Percentiles rank a stretch among this genome's conserved stretches.
Conservation (phyloP, 208 protist species). For the Trypanosoma congolense region DNA sequence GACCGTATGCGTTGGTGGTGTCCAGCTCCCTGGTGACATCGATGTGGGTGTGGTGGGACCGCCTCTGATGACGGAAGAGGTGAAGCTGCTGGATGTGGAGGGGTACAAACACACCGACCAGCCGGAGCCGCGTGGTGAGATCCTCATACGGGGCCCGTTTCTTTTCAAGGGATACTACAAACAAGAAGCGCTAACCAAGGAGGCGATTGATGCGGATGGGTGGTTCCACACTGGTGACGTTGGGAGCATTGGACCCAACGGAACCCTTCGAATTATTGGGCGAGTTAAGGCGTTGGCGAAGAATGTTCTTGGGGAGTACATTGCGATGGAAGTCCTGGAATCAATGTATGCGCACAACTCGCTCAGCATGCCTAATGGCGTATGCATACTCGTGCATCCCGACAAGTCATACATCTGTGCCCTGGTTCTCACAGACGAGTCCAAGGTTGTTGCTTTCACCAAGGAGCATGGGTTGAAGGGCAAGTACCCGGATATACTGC, state of each 20-base stretch:
- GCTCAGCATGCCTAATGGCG: constrained; percentile 21
- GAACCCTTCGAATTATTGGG: constrained; percentile 4
- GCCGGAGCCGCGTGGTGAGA: constrained; percentile 3
- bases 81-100: constrained; percentile 1
- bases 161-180: constrained; percentile 9
- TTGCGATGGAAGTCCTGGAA: constrained; percentile 47
- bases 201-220: background rate
- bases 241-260: constrained; percentile 6
- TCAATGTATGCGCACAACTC: constrained; percentile 22
- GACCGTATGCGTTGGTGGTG: constrained; percentile 31
- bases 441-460: constrained; percentile 21
- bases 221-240: constrained; percentile 7
- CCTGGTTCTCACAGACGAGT: constrained; percentile 5
- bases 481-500: constrained; percentile 33
- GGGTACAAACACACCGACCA: constrained; percentile 8
- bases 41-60: constrained; percentile 13
- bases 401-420: constrained; percentile 33
- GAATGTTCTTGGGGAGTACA: constrained; percentile 49
- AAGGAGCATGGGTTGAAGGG: constrained; percentile 16
- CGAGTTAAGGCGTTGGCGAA: constrained; percentile 4
- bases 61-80: background rate
- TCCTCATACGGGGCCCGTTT: constrained; percentile 3
- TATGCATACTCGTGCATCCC: constrained; percentile 26
- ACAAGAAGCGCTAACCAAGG: constrained; percentile 3
- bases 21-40: constrained; percentile 30